Conservation (phyloP, 768 basidiomycete genomes). For the Trametes cinnabarina region DNA sequence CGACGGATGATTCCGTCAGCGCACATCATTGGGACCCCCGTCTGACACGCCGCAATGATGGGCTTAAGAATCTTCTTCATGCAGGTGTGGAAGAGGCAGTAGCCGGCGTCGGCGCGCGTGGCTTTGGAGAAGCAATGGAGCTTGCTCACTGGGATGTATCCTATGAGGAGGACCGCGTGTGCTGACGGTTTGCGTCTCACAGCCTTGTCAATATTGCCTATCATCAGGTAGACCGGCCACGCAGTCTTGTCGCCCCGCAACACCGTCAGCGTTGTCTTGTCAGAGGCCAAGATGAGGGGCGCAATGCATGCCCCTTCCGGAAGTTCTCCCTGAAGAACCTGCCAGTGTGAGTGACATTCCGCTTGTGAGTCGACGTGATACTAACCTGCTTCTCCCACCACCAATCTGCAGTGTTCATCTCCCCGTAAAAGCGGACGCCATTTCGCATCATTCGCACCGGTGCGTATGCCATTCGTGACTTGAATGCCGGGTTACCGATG, state of each 20-base stretch:
- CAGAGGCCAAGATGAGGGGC: slow-evolving; percentile 44
- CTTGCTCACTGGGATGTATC: slow-evolving; percentile 31
- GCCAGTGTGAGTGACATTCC: not conserved
- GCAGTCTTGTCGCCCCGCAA: slow-evolving; percentile 39
- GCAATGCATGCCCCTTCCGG: slow-evolving; percentile 24
- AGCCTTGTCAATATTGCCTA: slow-evolving; percentile 30
- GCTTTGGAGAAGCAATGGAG: slow-evolving; percentile 23
- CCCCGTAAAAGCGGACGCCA: slow-evolving; percentile 20
- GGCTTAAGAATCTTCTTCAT: slow-evolving; percentile 34
- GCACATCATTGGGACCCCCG: slow-evolving; percentile 35
- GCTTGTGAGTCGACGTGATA: no score
- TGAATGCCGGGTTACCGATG: slow-evolving; percentile 11
- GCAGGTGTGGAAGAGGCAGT: slow-evolving; percentile 38
- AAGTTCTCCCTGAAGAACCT: not conserved
- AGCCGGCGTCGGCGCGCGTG: slow-evolving; percentile 17
- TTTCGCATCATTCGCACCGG: slow-evolving; percentile 18
- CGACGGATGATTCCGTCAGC: slow-evolving; percentile 35
- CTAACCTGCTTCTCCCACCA: slow-evolving; percentile 41
- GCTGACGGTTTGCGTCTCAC: slow-evolving; percentile 19
- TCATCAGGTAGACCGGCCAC: slow-evolving; percentile 32
- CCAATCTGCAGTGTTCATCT: slow-evolving; percentile 27
- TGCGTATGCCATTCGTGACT: not conserved
- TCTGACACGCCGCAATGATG: slow-evolving; percentile 28
- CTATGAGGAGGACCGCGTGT: slow-evolving; percentile 23
- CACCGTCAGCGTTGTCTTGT: slow-evolving; percentile 43